Evolutionary conservation across 345 rosid genomes (phyloP), one percentile per base, ranked within the genome.

Genomic region (Raphanus sativus): DNA sequence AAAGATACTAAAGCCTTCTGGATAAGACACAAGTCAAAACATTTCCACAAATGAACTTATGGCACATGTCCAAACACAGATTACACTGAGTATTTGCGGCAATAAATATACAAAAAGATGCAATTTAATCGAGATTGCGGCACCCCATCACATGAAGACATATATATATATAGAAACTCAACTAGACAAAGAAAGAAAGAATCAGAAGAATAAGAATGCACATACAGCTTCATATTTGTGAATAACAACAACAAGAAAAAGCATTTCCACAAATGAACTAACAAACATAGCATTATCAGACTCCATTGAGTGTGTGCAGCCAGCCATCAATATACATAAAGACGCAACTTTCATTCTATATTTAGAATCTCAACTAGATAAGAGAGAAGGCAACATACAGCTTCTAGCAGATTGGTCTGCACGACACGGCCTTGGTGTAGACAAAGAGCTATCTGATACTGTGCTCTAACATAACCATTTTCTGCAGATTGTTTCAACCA

Each of bases 371-470:
- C 34, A 12, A 69, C 42, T 8, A 54, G 0, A 30, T 11, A 65
- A 24, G 33, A 26, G 55, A 24, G 32, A 13, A 61, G 52, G 30
- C 34, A 1, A 28, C 88, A 58, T 83, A 95, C 98, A 45, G 98
- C 97, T 81, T 87, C 86, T n/a, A 67, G 80, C 25, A 89, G 71
- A 87, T 85, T 85, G 54, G 74, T 38, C 54, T 83, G 85, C 74
- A 83, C 85, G 24, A 87, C 91, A 17, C 86, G 69, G 52, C 92
- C 94, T 69, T 86, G 90, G 65, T 91, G 97, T 32, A 91, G 72
- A 83, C 94, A 91, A 70, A 92, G 96, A 1, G 91, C 98, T 8
- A 92, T 79, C 76, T 92, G 98, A 86, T 89, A 92, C 71, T 89
- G 96, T 29, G 99, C 96, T 16, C 96, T 88, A 70, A 77, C 79